Conservation (phyloP, 148 eudicot species). For the Polygonum maritimum region DNA sequence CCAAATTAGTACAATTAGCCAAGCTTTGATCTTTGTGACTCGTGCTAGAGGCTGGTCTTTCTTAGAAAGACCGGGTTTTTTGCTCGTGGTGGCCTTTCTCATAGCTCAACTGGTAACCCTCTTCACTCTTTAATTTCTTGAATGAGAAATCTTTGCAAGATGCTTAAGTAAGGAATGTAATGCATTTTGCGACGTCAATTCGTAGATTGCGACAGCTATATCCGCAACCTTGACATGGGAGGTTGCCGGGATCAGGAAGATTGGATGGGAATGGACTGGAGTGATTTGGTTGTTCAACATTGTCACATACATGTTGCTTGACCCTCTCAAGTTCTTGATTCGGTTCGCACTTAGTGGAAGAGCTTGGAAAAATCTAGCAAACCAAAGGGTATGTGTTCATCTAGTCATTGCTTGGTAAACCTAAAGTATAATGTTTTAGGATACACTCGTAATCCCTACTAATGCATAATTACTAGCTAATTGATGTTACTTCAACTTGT, state of each 20-base stretch:
- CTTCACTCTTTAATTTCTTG: background rate
- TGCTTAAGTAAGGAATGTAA: background rate
- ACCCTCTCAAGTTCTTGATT: slow-evolving; percentile 55
- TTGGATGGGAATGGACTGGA: slow-evolving; percentile 78
- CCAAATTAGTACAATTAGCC: slow-evolving; percentile 81
- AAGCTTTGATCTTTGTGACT: slow-evolving; percentile 73
- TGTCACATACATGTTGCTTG: slow-evolving; percentile 54
- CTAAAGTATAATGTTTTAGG: too few species aligned
- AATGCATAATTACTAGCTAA: background rate
- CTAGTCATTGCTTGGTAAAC: background rate
- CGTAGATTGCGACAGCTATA: slow-evolving; percentile 50
- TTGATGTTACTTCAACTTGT: background rate
- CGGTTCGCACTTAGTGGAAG: slow-evolving; percentile 53
- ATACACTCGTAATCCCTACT: too few species aligned
- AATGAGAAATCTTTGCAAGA: background rate
- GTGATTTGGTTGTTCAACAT: slow-evolving; percentile 68
- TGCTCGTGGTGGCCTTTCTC: slow-evolving; percentile 64
- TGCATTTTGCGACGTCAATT: background rate
- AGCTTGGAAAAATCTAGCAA: slow-evolving; percentile 43
- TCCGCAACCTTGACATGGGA: slow-evolving; percentile 37
- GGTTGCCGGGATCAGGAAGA: slow-evolving; percentile 40
- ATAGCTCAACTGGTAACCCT: slow-evolving; percentile 58
- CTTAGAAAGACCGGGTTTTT: slow-evolving; percentile 65
- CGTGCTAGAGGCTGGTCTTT: slow-evolving; percentile 79
- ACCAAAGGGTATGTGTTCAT: slow-evolving; percentile 29